phyloP scores from a whole-genome alignment of 345 rosid genomes.

The Gossypium herbaceum region DNA sequence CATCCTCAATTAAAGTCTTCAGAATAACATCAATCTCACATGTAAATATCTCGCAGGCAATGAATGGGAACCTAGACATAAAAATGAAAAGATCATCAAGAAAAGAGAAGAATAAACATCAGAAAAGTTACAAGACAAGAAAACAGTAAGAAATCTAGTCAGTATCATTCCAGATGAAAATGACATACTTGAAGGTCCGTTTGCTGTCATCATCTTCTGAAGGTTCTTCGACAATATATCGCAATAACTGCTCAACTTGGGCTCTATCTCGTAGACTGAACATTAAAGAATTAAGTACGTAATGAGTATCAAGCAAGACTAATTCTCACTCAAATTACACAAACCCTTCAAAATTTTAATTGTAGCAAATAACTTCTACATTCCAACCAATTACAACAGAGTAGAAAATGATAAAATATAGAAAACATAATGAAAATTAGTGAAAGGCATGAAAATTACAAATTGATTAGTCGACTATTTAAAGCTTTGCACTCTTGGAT shows the following conservation, averaged over 20 bases:
- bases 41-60: slow-evolving; percentile 92
- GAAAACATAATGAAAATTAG: neutral
- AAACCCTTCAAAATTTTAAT: neutral
- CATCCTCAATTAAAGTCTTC: slow-evolving; percentile 89
- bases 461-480: slow-evolving; percentile 90
- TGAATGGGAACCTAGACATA: slow-evolving; percentile 75
- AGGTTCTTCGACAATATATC: slow-evolving; percentile 75
- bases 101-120: neutral
- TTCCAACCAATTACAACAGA: neutral
- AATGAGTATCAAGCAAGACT: slow-evolving; percentile 18
- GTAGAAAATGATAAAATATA: neutral
- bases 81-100: slow-evolving; percentile 19
- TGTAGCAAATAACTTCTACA: neutral
- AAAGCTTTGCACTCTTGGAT: slow-evolving; percentile 99
- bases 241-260: slow-evolving; percentile 91
- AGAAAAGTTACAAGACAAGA: neutral
- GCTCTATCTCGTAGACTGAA: slow-evolving; percentile 82
- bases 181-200: slow-evolving; percentile 73
- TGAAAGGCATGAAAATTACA: slow-evolving; percentile 39
- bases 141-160: slow-evolving; percentile 4
- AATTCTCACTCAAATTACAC: neutral
- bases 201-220: slow-evolving; percentile 81
- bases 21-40: slow-evolving; percentile 97
- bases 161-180: slow-evolving; percentile 9
- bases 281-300: slow-evolving; percentile 16